phyloP scores from a whole-genome alignment of 805 yeast genomes.

The Cyberlindnera mrakii region DNA sequence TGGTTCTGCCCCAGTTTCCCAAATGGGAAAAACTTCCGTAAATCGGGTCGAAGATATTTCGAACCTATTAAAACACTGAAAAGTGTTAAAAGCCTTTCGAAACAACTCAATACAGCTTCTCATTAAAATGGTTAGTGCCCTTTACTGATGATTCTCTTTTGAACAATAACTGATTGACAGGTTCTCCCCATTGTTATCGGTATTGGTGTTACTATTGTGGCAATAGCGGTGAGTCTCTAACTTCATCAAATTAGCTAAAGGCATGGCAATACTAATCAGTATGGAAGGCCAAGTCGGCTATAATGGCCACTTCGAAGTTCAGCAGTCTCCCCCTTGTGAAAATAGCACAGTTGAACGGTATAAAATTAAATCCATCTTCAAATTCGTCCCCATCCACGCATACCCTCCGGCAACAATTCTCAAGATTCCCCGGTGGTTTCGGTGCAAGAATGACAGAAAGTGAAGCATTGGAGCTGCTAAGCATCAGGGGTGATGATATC shows the following conservation, averaged over 20 bases:
- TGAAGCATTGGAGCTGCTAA: slow-evolving; percentile 63
- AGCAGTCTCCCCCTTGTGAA: slow-evolving; percentile 27
- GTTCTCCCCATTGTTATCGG: slow-evolving; percentile 49
- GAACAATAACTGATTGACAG: slow-evolving; percentile 10
- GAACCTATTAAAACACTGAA: too few relatives aligned
- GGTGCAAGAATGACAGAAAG: slow-evolving; percentile 57
- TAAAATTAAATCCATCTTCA: slow-evolving; percentile 17
- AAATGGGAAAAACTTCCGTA: too few relatives aligned
- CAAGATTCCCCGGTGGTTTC: slow-evolving; percentile 55
- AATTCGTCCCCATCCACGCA: slow-evolving; percentile 3
- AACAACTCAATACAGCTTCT: too few relatives aligned
- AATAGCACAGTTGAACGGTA: slow-evolving; percentile 36
- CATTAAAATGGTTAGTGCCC: background rate
- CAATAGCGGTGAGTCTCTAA: slow-evolving; percentile 35
- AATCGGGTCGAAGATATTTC: too few relatives aligned
- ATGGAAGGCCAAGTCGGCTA: slow-evolving; percentile 28
- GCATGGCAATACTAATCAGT: slow-evolving; percentile 2
- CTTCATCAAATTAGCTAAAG: too few relatives aligned
- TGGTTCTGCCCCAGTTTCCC: too few relatives aligned
- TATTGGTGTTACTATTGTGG: slow-evolving; percentile 46
- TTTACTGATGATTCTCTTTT: background rate
- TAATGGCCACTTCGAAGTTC: slow-evolving; percentile 28
- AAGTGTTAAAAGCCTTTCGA: too few relatives aligned
- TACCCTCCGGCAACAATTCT: slow-evolving; percentile 25
- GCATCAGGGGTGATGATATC: slow-evolving; percentile 52